Conservation (phyloP, 768 basidiomycete genomes). For the Boletus fagicola region DNA sequence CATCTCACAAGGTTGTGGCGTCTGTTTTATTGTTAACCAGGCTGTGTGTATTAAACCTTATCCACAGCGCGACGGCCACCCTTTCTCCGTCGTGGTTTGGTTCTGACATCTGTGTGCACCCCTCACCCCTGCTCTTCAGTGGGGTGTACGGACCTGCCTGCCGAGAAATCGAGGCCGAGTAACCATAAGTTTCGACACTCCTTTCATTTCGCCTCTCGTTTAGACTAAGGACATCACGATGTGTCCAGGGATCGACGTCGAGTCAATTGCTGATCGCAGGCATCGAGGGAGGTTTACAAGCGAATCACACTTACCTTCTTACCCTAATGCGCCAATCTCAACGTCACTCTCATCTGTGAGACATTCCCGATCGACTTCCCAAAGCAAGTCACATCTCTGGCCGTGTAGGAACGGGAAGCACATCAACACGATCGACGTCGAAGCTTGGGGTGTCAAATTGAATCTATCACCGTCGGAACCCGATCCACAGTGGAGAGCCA, state of each 20-base stretch:
- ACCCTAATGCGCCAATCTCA: slow-evolving; percentile 13
- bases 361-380: slow-evolving; percentile 15
- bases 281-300: slow-evolving; percentile 2
- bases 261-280: slow-evolving; percentile 7
- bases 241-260: slow-evolving; percentile 15
- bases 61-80: neutral
- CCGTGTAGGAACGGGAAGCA: slow-evolving; percentile 15
- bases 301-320: slow-evolving; percentile 3
- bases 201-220: slow-evolving; percentile 12
- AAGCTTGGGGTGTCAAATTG: slow-evolving; percentile 14
- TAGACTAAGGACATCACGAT: slow-evolving; percentile 3
- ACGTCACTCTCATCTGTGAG: slow-evolving; percentile 6
- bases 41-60: slow-evolving; percentile 25
- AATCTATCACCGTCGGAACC: slow-evolving; percentile 16
- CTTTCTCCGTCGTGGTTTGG: neutral
- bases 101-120: neutral
- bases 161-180: neutral
- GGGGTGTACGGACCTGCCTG: neutral
- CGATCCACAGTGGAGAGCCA: slow-evolving; percentile 16
- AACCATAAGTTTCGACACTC: neutral
- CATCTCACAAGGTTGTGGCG: slow-evolving; percentile 14
- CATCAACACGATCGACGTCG: slow-evolving; percentile 27
- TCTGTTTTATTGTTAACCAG: slow-evolving; percentile 20
- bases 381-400: slow-evolving; percentile 20
- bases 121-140: neutral